Percentiles rank a stretch among this genome's conserved stretches.
Conservation (phyloP, 2,329 filamentous ascomycete species). For the Orbilia javanica region DNA sequence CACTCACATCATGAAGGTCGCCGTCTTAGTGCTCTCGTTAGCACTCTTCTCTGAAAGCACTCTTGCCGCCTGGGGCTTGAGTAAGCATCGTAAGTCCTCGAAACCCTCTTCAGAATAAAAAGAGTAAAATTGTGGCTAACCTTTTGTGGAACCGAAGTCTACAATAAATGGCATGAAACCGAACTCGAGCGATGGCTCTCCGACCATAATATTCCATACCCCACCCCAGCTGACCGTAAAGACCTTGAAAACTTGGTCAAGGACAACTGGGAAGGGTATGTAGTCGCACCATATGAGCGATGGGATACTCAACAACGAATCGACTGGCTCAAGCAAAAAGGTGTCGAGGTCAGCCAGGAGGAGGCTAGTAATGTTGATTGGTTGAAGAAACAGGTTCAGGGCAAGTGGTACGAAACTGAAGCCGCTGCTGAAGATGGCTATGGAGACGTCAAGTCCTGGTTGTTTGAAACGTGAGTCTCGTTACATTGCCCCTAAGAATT, state of each 20-base stretch:
- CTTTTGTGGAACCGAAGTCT: constrained; percentile 69
- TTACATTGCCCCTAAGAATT: neutral
- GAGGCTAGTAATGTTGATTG: constrained; percentile 77
- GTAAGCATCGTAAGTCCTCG: constrained; percentile 50
- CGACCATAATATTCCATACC: constrained; percentile 90
- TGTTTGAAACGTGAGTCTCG: constrained; percentile 78
- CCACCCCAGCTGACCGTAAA: constrained; percentile 89
- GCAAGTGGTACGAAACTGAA: constrained; percentile 81
- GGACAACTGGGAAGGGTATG: constrained; percentile 85
- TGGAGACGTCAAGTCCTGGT: constrained; percentile 83
- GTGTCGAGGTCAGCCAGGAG: constrained; percentile 76
- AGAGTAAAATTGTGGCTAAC: neutral
- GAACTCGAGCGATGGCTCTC: constrained; percentile 97
- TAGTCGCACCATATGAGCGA: constrained; percentile 79
- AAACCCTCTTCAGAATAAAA: neutral
- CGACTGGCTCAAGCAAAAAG: constrained; percentile 77
- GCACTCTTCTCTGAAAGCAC: constrained; percentile 47
- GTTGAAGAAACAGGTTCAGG: constrained; percentile 77
- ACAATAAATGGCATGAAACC: constrained; percentile 99
- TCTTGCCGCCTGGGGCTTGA: constrained; percentile 56
- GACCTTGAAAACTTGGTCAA: constrained; percentile 92
- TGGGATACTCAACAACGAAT: constrained; percentile 80
- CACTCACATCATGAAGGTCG: constrained; percentile 53
- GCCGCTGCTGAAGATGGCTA: constrained; percentile 81
- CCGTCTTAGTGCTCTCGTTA: constrained; percentile 55